Evolutionary conservation across 2,329 filamentous ascomycete species (phyloP), one percentile per base, ranked within the genome.

Genomic region (Pseudovirgaria hyperparasitica): DNA sequence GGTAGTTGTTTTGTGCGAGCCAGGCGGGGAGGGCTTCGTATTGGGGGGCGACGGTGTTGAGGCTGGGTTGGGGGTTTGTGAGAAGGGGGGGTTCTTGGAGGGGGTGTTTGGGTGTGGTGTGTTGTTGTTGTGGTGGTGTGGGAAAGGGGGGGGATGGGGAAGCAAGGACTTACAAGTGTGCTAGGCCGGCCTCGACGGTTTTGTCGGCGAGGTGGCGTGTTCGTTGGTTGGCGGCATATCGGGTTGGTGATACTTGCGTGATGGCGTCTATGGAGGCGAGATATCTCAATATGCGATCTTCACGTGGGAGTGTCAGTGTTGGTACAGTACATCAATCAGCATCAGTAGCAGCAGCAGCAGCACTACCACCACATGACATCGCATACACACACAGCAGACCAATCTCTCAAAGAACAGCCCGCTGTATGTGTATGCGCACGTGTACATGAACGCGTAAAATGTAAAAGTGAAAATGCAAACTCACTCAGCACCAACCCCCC

Each of bases 161-260:
- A 11, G 19, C 19, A 20, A 20, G 2, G 31, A 29, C 9, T 22
- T 25, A 9, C 21, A 13, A 9, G 16, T 14, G 2, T 27, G 17
- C 16, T 10, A 19, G 9, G 22, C 18, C 19, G 10, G 34, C 35
- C 6, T 40, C 39, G 3, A 23, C 33, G 28, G 39, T 45, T 23
- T 23, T 37, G 9, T 41, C 29, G 7, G 9, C 14, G 21, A 5
- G n/a, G 16, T 42, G 38, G 27, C 42, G 14, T 11, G 32, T 32
- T 3, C 24, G 11, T 9, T 29, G 9, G 12, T 23, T 29, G 6
- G 32, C 32, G 7, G 20, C 19, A 14, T 22, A 35, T 9, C 23
- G n/a, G 18, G 22, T 13, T 24, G 11, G n/a, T 16, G 4, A 15
- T 9, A 25, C 13, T 18, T 35, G n/a, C 14, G 12, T 13, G 22